Percentiles rank a stretch among this genome's conserved stretches.
These are phyloP conservation scores for Volvox africanus DNA, from an alignment of 139 green algal species.

Conservation along the genomic window DNA sequence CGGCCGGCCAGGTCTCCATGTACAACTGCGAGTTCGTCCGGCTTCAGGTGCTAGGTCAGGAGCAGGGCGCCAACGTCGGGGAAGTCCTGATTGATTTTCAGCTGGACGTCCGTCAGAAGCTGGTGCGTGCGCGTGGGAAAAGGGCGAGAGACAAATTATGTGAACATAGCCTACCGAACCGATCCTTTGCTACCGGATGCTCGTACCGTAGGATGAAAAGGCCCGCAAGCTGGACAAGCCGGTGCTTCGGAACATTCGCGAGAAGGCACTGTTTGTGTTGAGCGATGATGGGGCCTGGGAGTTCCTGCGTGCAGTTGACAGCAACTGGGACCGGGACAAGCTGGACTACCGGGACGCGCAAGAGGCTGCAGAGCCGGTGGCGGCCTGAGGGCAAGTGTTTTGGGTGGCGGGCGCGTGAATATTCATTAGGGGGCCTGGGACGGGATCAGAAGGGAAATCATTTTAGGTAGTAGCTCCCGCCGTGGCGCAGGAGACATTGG, in stretches of 20 bases:
- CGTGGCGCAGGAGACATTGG: too few relatives aligned
- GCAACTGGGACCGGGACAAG: slow-evolving; percentile 48
- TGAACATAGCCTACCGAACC: background rate
- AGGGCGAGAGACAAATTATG: background rate
- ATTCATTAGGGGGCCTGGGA: too few relatives aligned
- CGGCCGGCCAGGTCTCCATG: slow-evolving; percentile 18
- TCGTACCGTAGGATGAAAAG: slow-evolving; percentile 18
- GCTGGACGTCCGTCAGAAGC: slow-evolving; percentile 31
- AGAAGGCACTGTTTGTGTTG: slow-evolving; percentile 38
- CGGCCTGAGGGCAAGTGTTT: background rate
- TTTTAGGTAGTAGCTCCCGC: too few relatives aligned
- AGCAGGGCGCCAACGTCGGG: background rate
- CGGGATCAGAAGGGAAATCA: background rate
- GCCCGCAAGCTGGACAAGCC: slow-evolving; percentile 32
- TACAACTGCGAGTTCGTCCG: slow-evolving; percentile 37
- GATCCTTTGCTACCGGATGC: background rate
- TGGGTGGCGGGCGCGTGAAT: too few relatives aligned
- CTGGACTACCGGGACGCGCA: slow-evolving; percentile 14
- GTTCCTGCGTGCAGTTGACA: slow-evolving; percentile 26
- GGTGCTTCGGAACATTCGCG: slow-evolving; percentile 23
- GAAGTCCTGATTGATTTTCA: slow-evolving; percentile 28
- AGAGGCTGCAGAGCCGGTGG: background rate
- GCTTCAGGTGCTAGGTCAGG: slow-evolving; percentile 15
- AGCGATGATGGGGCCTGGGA: slow-evolving; percentile 45
- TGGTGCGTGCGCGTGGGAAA: slow-evolving; percentile 5